A percentile compares a stretch with the other conserved stretches of the same genome.
phyloP scores from a whole-genome alignment of 768 basidiomycete genomes.

The Dioszegia aurantiaca region DNA sequence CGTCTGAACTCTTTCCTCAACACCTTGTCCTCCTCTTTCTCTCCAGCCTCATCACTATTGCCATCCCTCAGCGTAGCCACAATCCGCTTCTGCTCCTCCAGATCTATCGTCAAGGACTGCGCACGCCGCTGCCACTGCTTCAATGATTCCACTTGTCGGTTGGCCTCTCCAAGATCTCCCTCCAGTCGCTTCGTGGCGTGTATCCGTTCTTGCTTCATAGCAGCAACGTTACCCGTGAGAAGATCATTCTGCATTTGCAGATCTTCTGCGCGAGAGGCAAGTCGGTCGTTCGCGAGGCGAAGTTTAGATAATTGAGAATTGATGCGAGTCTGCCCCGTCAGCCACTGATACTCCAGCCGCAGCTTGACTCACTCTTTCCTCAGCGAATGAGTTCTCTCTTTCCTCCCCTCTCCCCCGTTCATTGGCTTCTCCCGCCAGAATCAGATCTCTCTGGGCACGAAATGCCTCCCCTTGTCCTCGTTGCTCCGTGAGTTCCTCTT shows the following conservation, averaged over 20 bases:
- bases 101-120: slow-evolving; percentile 32
- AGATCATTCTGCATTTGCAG: background rate
- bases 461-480: slow-evolving; percentile 4
- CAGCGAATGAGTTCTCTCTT: slow-evolving; percentile 29
- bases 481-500: slow-evolving; percentile 14
- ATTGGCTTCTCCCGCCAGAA: slow-evolving; percentile 29
- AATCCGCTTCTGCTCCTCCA: slow-evolving; percentile 41
- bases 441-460: slow-evolving; percentile 30
- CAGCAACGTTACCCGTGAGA: slow-evolving; percentile 4
- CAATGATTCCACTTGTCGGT: slow-evolving; percentile 19
- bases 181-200: slow-evolving; percentile 5
- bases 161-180: slow-evolving; percentile 11
- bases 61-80: slow-evolving; percentile 22
- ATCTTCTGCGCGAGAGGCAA: slow-evolving; percentile 11
- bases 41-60: slow-evolving; percentile 17
- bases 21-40: slow-evolving; percentile 28
- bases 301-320: slow-evolving; percentile 5
- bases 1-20: slow-evolving; percentile 37
- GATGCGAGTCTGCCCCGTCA: slow-evolving; percentile 1
- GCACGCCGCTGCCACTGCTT: slow-evolving; percentile 34
- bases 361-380: slow-evolving; percentile 32
- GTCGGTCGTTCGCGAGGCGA: background rate
- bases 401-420: slow-evolving; percentile 32
- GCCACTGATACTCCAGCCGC: background rate
- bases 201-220: slow-evolving; percentile 9